Evolutionary conservation across 768 basidiomycete genomes (phyloP).

Genomic region (Leccinum imitatum): DNA sequence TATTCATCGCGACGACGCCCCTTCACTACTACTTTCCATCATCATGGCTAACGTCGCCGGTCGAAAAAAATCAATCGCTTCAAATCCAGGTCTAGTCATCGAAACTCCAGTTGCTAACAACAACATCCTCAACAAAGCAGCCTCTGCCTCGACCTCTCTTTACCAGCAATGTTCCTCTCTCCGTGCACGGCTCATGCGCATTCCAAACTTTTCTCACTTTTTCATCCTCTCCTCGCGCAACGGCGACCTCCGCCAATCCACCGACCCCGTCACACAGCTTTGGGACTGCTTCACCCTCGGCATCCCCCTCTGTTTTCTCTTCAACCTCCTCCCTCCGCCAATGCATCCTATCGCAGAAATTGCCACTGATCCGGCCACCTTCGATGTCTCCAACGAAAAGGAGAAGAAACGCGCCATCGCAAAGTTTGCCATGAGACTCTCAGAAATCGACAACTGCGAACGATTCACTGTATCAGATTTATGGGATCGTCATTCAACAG

Average conservation of each 20-base stretch:
- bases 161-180: conserved; percentile 89
- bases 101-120: conserved; percentile 76
- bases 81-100: conserved; percentile 61
- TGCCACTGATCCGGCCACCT: conserved; percentile 62
- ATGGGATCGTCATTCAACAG: conserved; percentile 87
- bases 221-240: conserved; percentile 58
- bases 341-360: conserved; percentile 48
- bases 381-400: conserved; percentile 73
- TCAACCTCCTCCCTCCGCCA: conserved; percentile 77
- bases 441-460: conserved; percentile 66
- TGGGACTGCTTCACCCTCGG: conserved; percentile 95
- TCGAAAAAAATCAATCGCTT: conserved; percentile 79
- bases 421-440: conserved; percentile 88
- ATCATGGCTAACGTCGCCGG: conserved; percentile 59
- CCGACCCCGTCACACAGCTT: conserved; percentile 91
- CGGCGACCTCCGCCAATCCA: conserved; percentile 67
- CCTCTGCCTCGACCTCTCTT: conserved; percentile 83
- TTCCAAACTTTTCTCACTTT: conserved; percentile 70
- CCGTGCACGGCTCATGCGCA: conserved; percentile 72
- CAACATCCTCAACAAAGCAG: conserved; percentile 88
- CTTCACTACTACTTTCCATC: conserved; percentile 7
- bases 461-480: conserved; percentile 91
- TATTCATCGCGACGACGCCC: no score
- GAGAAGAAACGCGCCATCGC: conserved; percentile 89
- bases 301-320: conserved; percentile 92